Conservation (phyloP, 1,284 basidiomycete species). For the Cystobasidium pallidum region DNA sequence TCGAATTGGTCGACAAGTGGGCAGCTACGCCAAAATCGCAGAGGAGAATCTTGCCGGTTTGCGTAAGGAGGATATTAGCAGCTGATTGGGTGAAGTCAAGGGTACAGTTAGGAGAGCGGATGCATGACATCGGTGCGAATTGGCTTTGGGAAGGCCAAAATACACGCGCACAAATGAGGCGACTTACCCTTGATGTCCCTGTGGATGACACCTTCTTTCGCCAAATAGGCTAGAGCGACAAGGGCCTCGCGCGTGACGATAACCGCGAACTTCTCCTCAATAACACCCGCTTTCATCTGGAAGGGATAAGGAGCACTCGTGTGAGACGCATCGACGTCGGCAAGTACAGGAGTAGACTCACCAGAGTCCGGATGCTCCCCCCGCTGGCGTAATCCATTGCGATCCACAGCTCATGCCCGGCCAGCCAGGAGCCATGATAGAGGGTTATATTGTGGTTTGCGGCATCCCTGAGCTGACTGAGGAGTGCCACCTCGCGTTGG, state of each 20-base stretch:
- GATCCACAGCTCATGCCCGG: conserved; percentile 96
- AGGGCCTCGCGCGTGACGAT: conserved; percentile 89
- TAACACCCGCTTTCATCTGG: conserved; percentile 71
- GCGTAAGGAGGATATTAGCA: conserved; percentile 88
- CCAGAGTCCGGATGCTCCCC: conserved; percentile 86
- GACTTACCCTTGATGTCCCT: conserved; percentile 79
- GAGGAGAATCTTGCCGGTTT: conserved; percentile 83
- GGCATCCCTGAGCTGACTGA: conserved; percentile 75
- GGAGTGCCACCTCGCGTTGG: conserved; percentile 90
- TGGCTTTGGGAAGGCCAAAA: too few species aligned
- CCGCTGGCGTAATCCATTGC: conserved; percentile 98
- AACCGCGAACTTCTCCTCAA: conserved; percentile 88
- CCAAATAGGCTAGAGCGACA: conserved; percentile 80
- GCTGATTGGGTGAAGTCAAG: conserved; percentile 59
- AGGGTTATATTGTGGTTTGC: conserved; percentile 89
- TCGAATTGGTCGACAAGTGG: conserved; percentile 79
- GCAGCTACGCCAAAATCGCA: conserved; percentile 98
- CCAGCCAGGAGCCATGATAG: conserved; percentile 94
- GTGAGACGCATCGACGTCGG: too few species aligned
- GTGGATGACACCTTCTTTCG: conserved; percentile 92
- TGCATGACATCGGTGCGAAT: too few species aligned
- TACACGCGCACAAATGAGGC: too few species aligned
- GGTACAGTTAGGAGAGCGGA: neutral
- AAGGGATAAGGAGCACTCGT: too few species aligned
- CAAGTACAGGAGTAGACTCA: conserved; percentile 53